phyloP scores from a whole-genome alignment of 148 eudicot genomes.

The Pouteria glomerata region DNA sequence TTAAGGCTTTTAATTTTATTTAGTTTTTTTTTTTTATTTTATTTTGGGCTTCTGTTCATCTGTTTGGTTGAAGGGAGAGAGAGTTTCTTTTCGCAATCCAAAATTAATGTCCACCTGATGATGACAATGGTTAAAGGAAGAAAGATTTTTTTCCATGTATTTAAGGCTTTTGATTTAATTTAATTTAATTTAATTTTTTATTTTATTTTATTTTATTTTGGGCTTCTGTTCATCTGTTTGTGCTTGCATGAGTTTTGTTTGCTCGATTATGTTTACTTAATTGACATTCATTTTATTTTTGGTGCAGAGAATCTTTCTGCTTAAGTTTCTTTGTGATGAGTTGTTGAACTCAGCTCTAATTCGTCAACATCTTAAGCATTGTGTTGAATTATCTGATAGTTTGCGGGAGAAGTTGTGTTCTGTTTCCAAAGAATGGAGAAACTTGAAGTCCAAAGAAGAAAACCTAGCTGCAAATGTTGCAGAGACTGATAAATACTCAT shows the following conservation, averaged over 20 bases:
- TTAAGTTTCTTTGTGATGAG: slow-evolving; percentile 59
- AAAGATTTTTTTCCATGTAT: background rate
- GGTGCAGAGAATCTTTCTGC: slow-evolving; percentile 46
- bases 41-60: background rate
- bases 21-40: too few relatives aligned
- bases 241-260: background rate
- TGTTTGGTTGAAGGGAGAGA: too few relatives aligned
- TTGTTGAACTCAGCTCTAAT: slow-evolving; percentile 43
- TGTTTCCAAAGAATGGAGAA: slow-evolving; percentile 38
- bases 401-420: slow-evolving; percentile 55
- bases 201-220: background rate
- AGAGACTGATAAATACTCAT: slow-evolving; percentile 16
- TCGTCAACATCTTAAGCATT: slow-evolving; percentile 55
- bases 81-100: background rate
- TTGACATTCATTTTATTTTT: slow-evolving; percentile 6
- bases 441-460: slow-evolving; percentile 47
- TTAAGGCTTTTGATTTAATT: too few relatives aligned
- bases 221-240: background rate
- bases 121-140: background rate
- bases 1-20: too few relatives aligned
- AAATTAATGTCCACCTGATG: background rate
- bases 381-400: slow-evolving; percentile 36
- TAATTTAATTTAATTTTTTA: too few relatives aligned
- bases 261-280: slow-evolving; percentile 4
- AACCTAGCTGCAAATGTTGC: slow-evolving; percentile 28